Conservation (phyloP, 352 stramenopile genomes). For the Globisporangium parvum region DNA sequence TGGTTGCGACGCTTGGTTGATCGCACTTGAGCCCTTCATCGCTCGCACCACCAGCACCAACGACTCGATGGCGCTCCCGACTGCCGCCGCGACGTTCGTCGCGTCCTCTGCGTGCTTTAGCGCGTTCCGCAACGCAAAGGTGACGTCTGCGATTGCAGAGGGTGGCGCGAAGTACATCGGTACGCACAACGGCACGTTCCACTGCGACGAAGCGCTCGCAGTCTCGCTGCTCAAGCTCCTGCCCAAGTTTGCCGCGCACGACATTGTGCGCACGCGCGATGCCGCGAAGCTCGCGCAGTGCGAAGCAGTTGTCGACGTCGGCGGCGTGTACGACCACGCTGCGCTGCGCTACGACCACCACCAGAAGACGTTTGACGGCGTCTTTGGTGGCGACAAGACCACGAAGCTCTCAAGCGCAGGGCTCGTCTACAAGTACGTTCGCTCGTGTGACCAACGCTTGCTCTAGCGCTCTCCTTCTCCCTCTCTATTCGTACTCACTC, state of each 20-base stretch:
- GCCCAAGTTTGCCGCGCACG: conserved; percentile 82
- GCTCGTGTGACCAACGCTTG: too few relatives aligned
- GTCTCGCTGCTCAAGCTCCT: conserved; percentile 96
- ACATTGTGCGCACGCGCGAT: conserved; percentile 88
- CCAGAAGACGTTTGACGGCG: conserved; percentile 90
- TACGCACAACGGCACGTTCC: conserved; percentile 97
- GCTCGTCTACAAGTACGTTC: conserved; percentile 92
- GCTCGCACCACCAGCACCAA: neutral
- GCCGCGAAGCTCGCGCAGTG: conserved; percentile 85
- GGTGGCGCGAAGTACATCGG: conserved; percentile 87
- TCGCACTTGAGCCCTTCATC: neutral
- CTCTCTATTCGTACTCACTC: neutral
- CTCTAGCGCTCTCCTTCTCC: too few relatives aligned
- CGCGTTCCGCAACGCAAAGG: conserved; percentile 45
- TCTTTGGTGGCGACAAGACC: conserved; percentile 63
- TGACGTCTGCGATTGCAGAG: conserved; percentile 38
- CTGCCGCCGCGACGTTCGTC: conserved; percentile 60
- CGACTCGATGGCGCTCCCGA: conserved; percentile 55
- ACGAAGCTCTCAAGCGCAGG: conserved; percentile 95
- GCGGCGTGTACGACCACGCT: conserved; percentile 91
- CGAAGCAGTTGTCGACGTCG: conserved; percentile 97
- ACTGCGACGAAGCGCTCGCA: conserved; percentile 98
- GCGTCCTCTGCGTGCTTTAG: conserved; percentile 50
- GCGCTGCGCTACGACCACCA: conserved; percentile 96
- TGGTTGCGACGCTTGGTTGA: too few relatives aligned